These are phyloP conservation scores for Meripilus lineatus DNA, from an alignment of 1,284 basidiomycete genomes.

Conservation along the genomic window DNA sequence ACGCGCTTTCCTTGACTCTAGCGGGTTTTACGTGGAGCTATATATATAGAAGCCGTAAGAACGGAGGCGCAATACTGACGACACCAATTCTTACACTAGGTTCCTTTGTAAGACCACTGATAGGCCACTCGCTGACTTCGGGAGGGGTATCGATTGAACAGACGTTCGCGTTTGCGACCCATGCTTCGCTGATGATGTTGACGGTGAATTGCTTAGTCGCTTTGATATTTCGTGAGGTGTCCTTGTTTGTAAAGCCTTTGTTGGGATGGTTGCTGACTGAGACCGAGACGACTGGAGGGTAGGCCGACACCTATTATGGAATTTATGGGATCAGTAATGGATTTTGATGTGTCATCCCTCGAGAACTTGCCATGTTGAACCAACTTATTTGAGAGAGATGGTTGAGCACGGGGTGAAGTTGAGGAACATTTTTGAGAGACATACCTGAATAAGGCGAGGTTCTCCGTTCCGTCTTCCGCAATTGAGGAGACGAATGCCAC, in stretches of 20 bases:
- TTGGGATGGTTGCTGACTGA: slow-evolving; percentile 38
- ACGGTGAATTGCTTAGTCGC: slow-evolving; percentile 66
- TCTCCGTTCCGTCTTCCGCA: slow-evolving; percentile 48
- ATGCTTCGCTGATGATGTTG: slow-evolving; percentile 69
- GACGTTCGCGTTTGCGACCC: slow-evolving; percentile 67
- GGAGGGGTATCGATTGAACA: slow-evolving; percentile 62
- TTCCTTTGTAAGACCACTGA: slow-evolving; percentile 62
- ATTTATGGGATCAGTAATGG: neutral
- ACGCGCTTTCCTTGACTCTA: slow-evolving; percentile 66
- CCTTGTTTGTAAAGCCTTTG: slow-evolving; percentile 35
- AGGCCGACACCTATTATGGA: slow-evolving; percentile 41
- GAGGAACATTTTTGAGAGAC: slow-evolving; percentile 6
- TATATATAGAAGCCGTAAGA: neutral
- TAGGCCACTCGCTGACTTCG: slow-evolving; percentile 62
- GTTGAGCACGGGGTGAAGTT: slow-evolving; percentile 7
- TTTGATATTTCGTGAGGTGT: slow-evolving; percentile 63
- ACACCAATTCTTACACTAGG: slow-evolving; percentile 58
- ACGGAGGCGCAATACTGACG: neutral
- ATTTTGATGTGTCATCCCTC: neutral
- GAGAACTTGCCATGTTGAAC: slow-evolving; percentile 11
- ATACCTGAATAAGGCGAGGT: slow-evolving; percentile 66
- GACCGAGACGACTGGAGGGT: slow-evolving; percentile 62
- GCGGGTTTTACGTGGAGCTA: slow-evolving; percentile 49
- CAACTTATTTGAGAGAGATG: slow-evolving; percentile 5
- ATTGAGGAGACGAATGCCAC: slow-evolving; percentile 71